Conservation (phyloP, 371 early-diverging fungal species). For the Choanephora cucurbitarum region DNA sequence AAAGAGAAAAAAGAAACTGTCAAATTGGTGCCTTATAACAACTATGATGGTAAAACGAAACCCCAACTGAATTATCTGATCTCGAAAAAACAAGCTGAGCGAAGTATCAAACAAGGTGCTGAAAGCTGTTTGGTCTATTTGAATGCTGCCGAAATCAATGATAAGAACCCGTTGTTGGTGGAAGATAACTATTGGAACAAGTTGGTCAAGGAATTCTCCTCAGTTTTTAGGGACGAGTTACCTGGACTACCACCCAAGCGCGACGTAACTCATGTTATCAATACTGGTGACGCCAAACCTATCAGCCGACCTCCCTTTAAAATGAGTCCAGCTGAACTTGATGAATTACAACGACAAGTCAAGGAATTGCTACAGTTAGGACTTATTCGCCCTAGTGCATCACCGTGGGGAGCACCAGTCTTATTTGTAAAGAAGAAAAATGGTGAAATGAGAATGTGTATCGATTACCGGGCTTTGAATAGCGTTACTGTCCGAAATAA, state of each 20-base stretch:
- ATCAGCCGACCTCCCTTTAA: slow-evolving; percentile 12
- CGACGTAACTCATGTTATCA: slow-evolving; percentile 3
- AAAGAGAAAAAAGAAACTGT: not conserved
- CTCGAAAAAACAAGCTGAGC: not conserved
- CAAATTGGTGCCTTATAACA: not conserved
- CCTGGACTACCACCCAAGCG: slow-evolving; percentile 8
- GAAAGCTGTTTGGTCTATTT: not conserved
- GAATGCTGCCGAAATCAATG: not conserved
- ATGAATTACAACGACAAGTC: slow-evolving; percentile 18
- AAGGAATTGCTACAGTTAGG: slow-evolving; percentile 12
- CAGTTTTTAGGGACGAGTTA: slow-evolving; percentile 3
- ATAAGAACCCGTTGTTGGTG: not conserved
- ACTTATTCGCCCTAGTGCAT: slow-evolving; percentile 19
- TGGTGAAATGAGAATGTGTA: slow-evolving; percentile 45
- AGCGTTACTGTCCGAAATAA: slow-evolving; percentile 38
- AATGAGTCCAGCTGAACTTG: slow-evolving; percentile 19
- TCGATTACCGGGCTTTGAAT: slow-evolving; percentile 48
- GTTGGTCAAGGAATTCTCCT: not conserved
- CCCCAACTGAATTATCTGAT: not conserved
- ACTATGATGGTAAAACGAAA: not conserved
- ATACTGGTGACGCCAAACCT: slow-evolving; percentile 4
- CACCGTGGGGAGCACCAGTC: slow-evolving; percentile 44
- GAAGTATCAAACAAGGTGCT: slow-evolving; percentile 2
- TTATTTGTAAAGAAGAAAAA: slow-evolving; percentile 48
- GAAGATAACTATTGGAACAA: not conserved